Conservation (phyloP, 495 filamentous ascomycete species). For the Aspergillus bertholletiae region DNA sequence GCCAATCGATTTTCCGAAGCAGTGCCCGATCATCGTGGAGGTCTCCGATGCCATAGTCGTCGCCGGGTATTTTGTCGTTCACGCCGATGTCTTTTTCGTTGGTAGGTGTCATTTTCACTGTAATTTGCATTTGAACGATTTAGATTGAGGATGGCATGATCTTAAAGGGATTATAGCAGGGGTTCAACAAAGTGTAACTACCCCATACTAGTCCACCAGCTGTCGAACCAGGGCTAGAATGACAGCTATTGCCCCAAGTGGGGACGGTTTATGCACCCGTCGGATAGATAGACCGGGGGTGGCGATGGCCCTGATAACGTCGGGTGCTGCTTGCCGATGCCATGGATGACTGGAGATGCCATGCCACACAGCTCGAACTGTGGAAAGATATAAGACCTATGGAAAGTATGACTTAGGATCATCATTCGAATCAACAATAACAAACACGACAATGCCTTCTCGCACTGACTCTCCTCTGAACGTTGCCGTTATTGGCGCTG, state of each 20-base stretch:
- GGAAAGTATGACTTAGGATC: not conserved
- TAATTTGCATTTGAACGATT: not conserved
- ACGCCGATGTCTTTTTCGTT: conserved; percentile 4
- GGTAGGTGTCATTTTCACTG: not conserved
- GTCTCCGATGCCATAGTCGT: conserved; percentile 18
- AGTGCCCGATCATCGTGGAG: conserved; percentile 32
- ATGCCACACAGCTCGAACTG: not conserved
- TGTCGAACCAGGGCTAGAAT: conserved; percentile 5
- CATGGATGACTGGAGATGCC: not conserved
- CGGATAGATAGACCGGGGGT: conserved; percentile 18
- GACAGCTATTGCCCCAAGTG: not conserved
- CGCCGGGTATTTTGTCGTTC: conserved; percentile 6
- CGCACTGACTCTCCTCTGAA: conserved; percentile 9
- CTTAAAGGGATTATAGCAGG: not conserved
- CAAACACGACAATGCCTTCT: conserved; percentile 5
- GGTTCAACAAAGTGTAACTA: no score
- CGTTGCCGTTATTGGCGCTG: conserved; percentile 47
- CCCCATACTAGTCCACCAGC: not conserved
- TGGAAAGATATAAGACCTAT: not conserved
- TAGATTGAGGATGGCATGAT: not conserved
- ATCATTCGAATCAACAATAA: not conserved
- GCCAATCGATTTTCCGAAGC: conserved; percentile 49
- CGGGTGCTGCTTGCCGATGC: not conserved
- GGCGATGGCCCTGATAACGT: not conserved
- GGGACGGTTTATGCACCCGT: conserved; percentile 16